Percentiles rank a stretch among this genome's conserved stretches.
Conservation (phyloP, 192 early-diverging fungal species). For the Umbelopsis ramanniana region DNA sequence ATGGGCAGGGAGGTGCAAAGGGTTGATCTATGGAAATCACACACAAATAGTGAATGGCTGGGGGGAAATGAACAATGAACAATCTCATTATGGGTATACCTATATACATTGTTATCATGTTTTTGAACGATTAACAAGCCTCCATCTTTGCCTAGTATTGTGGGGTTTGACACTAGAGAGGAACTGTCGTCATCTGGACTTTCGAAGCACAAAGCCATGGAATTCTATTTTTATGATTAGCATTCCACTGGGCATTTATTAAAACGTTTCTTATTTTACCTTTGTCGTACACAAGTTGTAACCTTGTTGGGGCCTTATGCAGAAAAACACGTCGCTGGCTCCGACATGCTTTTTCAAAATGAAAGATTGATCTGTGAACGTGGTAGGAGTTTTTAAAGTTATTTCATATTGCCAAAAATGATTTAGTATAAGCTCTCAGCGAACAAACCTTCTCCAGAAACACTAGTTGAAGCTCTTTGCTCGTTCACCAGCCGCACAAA, state of each 20-base stretch:
- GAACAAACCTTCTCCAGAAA: neutral
- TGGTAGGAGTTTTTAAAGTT: neutral
- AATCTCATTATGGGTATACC: neutral
- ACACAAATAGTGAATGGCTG: neutral
- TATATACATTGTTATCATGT: neutral
- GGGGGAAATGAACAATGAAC: neutral
- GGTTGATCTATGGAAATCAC: neutral
- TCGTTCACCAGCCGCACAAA: neutral
- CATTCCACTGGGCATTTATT: neutral
- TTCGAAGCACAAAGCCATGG: neutral
- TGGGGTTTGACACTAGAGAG: neutral
- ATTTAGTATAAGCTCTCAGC: neutral
- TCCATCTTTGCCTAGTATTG: neutral
- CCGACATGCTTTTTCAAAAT: conserved; percentile 6
- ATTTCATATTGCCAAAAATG: neutral
- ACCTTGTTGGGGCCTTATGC: neutral
- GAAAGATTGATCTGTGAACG: neutral
- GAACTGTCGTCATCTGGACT: neutral
- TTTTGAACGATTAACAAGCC: neutral
- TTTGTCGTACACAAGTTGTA: conserved; percentile 5
- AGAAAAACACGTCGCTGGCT: neutral
- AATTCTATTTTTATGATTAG: conserved; percentile 10
- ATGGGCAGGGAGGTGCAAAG: neutral
- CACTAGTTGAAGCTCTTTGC: neutral
- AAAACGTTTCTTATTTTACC: neutral